Conservation (phyloP, 2,329 filamentous ascomycete species). For the Xylaria sp. region DNA sequence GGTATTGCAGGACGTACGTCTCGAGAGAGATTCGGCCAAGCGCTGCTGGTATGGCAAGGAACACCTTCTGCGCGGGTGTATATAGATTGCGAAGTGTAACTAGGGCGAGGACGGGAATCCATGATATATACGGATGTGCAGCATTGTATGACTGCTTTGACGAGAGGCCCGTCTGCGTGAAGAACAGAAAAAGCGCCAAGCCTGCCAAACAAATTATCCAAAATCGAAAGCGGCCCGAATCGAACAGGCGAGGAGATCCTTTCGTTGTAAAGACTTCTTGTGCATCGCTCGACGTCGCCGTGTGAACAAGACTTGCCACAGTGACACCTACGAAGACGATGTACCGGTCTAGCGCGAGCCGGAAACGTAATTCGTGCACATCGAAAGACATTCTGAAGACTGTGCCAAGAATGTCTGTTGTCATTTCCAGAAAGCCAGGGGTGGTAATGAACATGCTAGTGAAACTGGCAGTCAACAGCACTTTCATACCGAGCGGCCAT, state of each 20-base stretch:
- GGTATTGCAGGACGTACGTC: constrained; percentile 69
- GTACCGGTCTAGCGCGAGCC: constrained; percentile 64
- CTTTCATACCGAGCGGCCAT: constrained; percentile 59
- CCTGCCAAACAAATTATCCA: constrained; percentile 42
- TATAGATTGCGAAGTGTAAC: constrained; percentile 63
- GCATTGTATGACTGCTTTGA: constrained; percentile 58
- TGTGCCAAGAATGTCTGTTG: constrained; percentile 53
- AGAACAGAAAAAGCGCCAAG: constrained; percentile 51
- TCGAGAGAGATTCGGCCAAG: constrained; percentile 69
- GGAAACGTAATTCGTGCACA: constrained; percentile 60
- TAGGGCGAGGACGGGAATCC: constrained; percentile 64
- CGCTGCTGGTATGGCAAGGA: constrained; percentile 62
- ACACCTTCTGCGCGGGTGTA: constrained; percentile 53
- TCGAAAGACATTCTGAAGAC: constrained; percentile 62
- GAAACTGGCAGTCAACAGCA: constrained; percentile 57
- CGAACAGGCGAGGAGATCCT: constrained; percentile 26
- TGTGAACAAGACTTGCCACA: constrained; percentile 56
- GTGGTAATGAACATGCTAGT: constrained; percentile 49
- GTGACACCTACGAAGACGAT: constrained; percentile 68
- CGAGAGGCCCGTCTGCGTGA: constrained; percentile 44
- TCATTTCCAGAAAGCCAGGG: constrained; percentile 56
- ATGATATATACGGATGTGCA: constrained; percentile 65
- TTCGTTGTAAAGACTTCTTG: constrained; percentile 37
- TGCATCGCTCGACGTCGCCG: constrained; percentile 42
- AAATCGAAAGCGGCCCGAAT: constrained; percentile 25